Conservation (phyloP, 192 early-diverging fungal genomes). For the Jimgerdemannia lactiflua region DNA sequence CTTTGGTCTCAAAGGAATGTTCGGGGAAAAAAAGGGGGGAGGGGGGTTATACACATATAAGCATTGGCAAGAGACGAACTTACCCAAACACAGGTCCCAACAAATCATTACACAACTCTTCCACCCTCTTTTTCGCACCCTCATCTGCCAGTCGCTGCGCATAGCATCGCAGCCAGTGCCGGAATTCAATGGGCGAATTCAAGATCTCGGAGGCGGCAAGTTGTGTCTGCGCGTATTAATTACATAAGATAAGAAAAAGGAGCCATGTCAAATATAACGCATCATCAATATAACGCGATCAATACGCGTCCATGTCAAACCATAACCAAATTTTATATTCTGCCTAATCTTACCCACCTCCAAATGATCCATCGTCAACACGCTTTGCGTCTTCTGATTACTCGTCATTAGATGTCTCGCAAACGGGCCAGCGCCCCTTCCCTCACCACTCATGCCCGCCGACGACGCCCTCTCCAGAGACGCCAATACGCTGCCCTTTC, state of each 20-base stretch:
- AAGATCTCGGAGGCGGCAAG: conserved; percentile 47
- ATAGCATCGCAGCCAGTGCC: conserved; percentile 58
- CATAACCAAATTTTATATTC: neutral
- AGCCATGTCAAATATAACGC: no score
- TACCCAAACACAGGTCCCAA: conserved; percentile 54
- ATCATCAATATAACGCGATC: no score
- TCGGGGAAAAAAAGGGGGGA: conserved; percentile 11
- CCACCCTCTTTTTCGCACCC: conserved; percentile 50
- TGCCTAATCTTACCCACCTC: conserved; percentile 1
- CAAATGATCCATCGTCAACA: conserved; percentile 8
- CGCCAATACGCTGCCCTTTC: conserved; percentile 9
- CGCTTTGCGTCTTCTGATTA: conserved; percentile 14
- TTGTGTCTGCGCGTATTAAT: conserved; percentile 38
- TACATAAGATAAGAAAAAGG: neutral
- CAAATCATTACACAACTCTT: conserved; percentile 68
- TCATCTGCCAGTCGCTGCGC: conserved; percentile 66
- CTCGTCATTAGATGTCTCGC: conserved; percentile 36
- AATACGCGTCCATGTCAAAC: no score
- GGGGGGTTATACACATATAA: neutral
- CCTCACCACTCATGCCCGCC: conserved; percentile 18
- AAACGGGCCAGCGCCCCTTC: conserved; percentile 16
- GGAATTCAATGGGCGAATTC: conserved; percentile 56
- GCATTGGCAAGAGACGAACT: neutral
- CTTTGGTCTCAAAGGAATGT: no score
- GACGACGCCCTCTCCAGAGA: conserved; percentile 24